Evolutionary conservation across 176 grass and related monocot genomes (phyloP).

Genomic region (Musa beccarii): DNA sequence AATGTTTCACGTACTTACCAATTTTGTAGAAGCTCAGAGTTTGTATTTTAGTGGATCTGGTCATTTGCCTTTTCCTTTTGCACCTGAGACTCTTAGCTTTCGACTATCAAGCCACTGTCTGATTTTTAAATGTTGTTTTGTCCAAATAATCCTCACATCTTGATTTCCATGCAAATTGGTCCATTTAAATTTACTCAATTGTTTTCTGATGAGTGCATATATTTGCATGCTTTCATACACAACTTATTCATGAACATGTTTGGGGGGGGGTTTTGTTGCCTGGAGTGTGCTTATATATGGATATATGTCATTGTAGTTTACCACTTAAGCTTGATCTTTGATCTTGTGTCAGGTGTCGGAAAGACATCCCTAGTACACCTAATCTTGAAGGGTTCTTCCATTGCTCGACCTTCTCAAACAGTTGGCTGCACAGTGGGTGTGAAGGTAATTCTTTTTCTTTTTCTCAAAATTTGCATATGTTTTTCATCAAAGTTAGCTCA

Average conservation of each 20-base stretch:
- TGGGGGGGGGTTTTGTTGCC: not conserved
- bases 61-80: too few species aligned
- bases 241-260: not conserved
- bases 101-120: too few species aligned
- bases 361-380: constrained; percentile 86
- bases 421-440: constrained; percentile 63
- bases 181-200: not conserved
- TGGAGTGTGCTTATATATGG: not conserved
- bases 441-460: constrained; percentile 40
- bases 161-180: not conserved
- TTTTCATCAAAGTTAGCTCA: constrained; percentile 13
- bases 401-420: constrained; percentile 61
- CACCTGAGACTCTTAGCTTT: too few species aligned
- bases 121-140: too few species aligned
- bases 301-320: not conserved
- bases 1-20: not conserved
- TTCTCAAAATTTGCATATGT: constrained; percentile 3
- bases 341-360: constrained; percentile 53
- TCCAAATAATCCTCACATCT: not conserved
- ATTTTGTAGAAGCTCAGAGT: not conserved
- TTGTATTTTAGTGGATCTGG: too few species aligned
- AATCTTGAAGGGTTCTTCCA: constrained; percentile 56
- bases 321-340: not conserved
- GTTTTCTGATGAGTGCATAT: too few species aligned
- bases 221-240: too few species aligned